Conservation (phyloP, 2,329 filamentous ascomycete species). For the Cercospora sesami region DNA sequence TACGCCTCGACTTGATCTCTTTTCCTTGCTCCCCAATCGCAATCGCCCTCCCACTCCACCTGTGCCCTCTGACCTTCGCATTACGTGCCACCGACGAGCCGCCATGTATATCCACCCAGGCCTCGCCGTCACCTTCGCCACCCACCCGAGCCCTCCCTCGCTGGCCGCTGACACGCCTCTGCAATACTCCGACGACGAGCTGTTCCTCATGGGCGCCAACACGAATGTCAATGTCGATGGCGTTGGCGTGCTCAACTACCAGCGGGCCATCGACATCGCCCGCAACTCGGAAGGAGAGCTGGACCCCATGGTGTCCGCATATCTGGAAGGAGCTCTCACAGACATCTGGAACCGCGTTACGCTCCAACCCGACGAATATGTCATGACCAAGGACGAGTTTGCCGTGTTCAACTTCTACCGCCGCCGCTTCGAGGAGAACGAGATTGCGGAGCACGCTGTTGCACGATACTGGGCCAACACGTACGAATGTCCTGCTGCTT, state of each 20-base stretch:
- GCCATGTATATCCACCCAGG: slow-evolving; percentile 26
- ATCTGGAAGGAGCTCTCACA: slow-evolving; percentile 64
- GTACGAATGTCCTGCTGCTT: slow-evolving; percentile 18
- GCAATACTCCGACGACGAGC: slow-evolving; percentile 22
- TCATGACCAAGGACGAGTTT: slow-evolving; percentile 76
- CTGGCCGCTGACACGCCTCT: slow-evolving; percentile 23
- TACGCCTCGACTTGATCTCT: slow-evolving; percentile 19
- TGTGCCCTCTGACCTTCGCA: slow-evolving; percentile 14
- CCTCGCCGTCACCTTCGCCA: slow-evolving; percentile 25
- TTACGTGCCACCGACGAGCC: slow-evolving; percentile 17
- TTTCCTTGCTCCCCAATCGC: slow-evolving; percentile 8
- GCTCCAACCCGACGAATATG: slow-evolving; percentile 65
- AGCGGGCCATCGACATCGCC: slow-evolving; percentile 72
- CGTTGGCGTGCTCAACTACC: slow-evolving; percentile 52
- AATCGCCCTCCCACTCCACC: slow-evolving; percentile 8
- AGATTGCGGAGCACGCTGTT: slow-evolving; percentile 54
- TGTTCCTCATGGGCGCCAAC: slow-evolving; percentile 45
- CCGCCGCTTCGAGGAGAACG: slow-evolving; percentile 59
- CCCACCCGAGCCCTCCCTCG: slow-evolving; percentile 35
- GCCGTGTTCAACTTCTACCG: slow-evolving; percentile 85
- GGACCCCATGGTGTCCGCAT: slow-evolving; percentile 62
- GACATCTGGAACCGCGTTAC: slow-evolving; percentile 69
- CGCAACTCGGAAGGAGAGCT: slow-evolving; percentile 69
- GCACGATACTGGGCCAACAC: slow-evolving; percentile 58
- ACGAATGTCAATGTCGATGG: slow-evolving; percentile 40